Evolutionary conservation across 2,329 filamentous ascomycete species (phyloP).

Genomic region (Microsporum audouinii): DNA sequence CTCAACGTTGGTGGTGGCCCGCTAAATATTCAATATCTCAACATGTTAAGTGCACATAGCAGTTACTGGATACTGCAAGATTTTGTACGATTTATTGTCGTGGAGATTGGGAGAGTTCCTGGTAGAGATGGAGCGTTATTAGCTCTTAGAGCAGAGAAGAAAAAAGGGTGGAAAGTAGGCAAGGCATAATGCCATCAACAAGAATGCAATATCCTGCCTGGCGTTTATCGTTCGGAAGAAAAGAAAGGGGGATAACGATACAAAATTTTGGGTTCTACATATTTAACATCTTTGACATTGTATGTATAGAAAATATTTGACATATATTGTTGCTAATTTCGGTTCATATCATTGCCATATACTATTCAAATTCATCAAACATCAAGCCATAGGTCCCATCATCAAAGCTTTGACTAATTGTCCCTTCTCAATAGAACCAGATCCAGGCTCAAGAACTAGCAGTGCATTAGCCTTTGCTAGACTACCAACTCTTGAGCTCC

Average conservation of each 20-base stretch:
- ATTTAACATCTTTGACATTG: not conserved
- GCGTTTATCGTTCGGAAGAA: not conserved
- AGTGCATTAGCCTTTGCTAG: slow-evolving; percentile 80
- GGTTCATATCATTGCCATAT: not conserved
- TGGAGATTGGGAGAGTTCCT: slow-evolving; percentile 67
- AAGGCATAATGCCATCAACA: not conserved
- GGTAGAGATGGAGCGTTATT: slow-evolving; percentile 51
- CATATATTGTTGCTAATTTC: not conserved
- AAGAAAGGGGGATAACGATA: not conserved
- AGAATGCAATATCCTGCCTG: not conserved
- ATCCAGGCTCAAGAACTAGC: slow-evolving; percentile 45
- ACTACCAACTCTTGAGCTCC: slow-evolving; percentile 82
- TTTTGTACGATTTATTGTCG: slow-evolving; percentile 79
- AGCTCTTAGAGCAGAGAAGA: slow-evolving; percentile 45
- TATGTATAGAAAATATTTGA: not conserved
- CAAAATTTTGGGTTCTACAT: not conserved
- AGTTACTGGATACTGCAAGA: slow-evolving; percentile 85
- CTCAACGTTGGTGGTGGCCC: slow-evolving; percentile 73
- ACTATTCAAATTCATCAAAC: not conserved
- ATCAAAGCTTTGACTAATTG: slow-evolving; percentile 64
- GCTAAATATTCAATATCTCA: slow-evolving; percentile 88
- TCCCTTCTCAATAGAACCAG: slow-evolving; percentile 55
- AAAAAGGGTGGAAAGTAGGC: slow-evolving; percentile 39
- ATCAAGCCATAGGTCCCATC: slow-evolving; percentile 47
- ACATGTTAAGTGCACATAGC: slow-evolving; percentile 91